Evolutionary conservation across 129 eudicot species (phyloP), one percentile per base, ranked within the genome.

Genomic region (Helichrysum umbraculigerum): DNA sequence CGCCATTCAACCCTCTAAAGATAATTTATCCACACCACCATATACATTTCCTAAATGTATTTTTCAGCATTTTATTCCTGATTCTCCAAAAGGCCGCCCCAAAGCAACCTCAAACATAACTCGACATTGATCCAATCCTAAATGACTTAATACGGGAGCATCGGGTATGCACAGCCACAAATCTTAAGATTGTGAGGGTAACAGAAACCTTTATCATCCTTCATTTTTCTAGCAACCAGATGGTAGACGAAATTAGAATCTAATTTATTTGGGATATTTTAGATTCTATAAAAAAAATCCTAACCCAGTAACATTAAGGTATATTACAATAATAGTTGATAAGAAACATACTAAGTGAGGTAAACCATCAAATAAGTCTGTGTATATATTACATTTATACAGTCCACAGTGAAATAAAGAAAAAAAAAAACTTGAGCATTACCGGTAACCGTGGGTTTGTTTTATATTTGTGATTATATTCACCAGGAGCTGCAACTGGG

Each of bases 81-180:
- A 93, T 58, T 88, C 80, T 20, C 98, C 93, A 71, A 93, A 96
- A 65, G 93, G 96, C n/a, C 90, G 85, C 3, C 98, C 97, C 78
- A 91, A 93, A 20, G 98, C 90, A 76, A 93, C 88, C 82, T 93
- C 97, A 22, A 93, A 79, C 74, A 93, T 79, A 11, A 96, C 98
- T 54, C 97, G 91, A 77, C 98, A 93, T 57, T 91, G 81, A 84
- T 93, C 98, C 70, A 96, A 93, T n/a, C 98, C 97, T 73, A 93
- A 90, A 83, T 93, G 97, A 71, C 87, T 88, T 85, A 91, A 65
- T 93, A 83, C 0, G 96, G 91, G 77, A 88, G 98, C 98, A 93
- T 93, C 25, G 97, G 98, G 78, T 93, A 93, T 62, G 98, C 98
- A 84, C 98, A 97, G 7, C 98, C 97, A 63, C 98, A 91, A 54